These are phyloP conservation scores for Xylariaceae sp. DNA, from an alignment of 2,329 filamentous ascomycete species.

Conservation along the genomic window DNA sequence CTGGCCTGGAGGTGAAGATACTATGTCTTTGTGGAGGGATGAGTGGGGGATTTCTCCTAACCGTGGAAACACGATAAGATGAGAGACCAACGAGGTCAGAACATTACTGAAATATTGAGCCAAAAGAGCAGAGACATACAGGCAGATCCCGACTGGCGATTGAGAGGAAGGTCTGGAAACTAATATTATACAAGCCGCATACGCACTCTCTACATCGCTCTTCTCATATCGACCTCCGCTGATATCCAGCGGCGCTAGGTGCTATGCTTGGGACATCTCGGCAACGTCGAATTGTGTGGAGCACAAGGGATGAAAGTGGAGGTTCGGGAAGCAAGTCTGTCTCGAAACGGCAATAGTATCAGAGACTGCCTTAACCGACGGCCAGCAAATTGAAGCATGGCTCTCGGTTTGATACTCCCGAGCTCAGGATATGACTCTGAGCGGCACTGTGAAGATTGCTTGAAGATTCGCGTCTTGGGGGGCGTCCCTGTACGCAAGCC, in stretches of 20 bases:
- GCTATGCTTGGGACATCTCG: constrained; percentile 18
- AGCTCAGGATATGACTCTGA: not conserved
- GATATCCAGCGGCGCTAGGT: constrained; percentile 7
- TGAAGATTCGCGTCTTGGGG: constrained; percentile 1
- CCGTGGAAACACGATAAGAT: not conserved
- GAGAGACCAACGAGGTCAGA: constrained; percentile 5
- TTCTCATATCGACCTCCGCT: constrained; percentile 5
- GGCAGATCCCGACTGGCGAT: constrained; percentile 7
- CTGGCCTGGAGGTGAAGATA: not conserved
- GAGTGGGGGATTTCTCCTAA: not conserved
- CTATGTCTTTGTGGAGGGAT: not conserved
- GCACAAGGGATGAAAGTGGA: constrained; percentile 27
- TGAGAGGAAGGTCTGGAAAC: constrained; percentile 18
- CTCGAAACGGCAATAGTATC: constrained; percentile 24
- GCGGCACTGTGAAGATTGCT: constrained; percentile 13
- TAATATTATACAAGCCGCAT: constrained; percentile 21
- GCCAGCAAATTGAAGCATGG: constrained; percentile 18
- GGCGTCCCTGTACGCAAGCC: constrained; percentile 8
- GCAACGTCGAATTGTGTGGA: constrained; percentile 23
- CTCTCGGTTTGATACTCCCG: constrained; percentile 10
- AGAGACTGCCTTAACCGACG: constrained; percentile 15
- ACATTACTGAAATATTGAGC: constrained; percentile 1
- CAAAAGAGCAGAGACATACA: constrained; percentile 12
- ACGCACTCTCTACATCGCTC: constrained; percentile 9
- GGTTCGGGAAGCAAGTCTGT: constrained; percentile 28